Conservation (phyloP, 176 grass and related monocot genomes). For the Calamus simplicifolius region DNA sequence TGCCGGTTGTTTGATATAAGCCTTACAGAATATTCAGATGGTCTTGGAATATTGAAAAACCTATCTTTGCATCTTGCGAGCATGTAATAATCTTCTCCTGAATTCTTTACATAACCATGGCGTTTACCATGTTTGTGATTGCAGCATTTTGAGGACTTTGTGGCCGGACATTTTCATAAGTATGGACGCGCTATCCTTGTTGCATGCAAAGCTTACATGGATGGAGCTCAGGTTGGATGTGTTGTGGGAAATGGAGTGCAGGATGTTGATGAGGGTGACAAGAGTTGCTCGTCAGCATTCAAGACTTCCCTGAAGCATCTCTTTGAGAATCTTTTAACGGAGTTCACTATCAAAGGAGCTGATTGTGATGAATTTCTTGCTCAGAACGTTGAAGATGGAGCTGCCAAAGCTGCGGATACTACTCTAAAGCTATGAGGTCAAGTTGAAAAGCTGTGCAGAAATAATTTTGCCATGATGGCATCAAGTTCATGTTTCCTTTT, state of each 20-base stretch:
- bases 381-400: neutral
- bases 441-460: no score
- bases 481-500: no score
- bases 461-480: no score
- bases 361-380: neutral
- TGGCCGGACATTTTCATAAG: slow-evolving; percentile 28
- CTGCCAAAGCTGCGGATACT: neutral
- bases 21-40: no score
- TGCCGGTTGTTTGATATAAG: no score
- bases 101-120: neutral
- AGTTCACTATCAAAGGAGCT: slow-evolving; percentile 9
- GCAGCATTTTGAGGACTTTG: slow-evolving; percentile 58
- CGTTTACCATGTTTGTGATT: neutral
- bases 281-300: slow-evolving; percentile 35
- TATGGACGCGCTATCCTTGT: slow-evolving; percentile 28
- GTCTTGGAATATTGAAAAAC: no score
- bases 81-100: neutral
- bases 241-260: slow-evolving; percentile 2
- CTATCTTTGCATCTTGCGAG: no score
- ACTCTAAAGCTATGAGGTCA: neutral
- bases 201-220: slow-evolving; percentile 35
- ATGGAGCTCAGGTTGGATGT: slow-evolving; percentile 40
- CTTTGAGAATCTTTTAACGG: slow-evolving; percentile 28
- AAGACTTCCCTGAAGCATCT: slow-evolving; percentile 21
- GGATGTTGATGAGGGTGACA: slow-evolving; percentile 13